Evolutionary conservation across 106 monocot genomes (phyloP).

Genomic region (Phalaenopsis equestris): DNA sequence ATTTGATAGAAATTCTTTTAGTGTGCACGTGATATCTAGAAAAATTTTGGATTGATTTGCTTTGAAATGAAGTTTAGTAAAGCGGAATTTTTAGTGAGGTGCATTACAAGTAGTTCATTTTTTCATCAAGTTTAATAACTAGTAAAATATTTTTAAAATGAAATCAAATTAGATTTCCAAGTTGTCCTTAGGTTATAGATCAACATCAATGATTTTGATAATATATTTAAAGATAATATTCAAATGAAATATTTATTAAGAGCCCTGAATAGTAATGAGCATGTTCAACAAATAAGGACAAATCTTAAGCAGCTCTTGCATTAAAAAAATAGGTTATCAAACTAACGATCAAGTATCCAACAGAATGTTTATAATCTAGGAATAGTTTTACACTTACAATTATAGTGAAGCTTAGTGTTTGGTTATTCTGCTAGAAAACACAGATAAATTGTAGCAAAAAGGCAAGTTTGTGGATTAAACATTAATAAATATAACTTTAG

Average conservation of each 20-base stretch:
- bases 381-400: background rate
- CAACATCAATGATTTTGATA: too few species aligned
- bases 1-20: too few species aligned
- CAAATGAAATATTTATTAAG: background rate
- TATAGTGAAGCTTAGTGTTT: background rate
- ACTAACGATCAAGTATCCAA: background rate
- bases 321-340: background rate
- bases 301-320: background rate
- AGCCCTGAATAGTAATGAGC: background rate
- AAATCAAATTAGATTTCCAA: too few species aligned
- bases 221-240: too few species aligned
- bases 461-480: background rate
- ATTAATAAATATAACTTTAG: background rate
- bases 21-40: too few species aligned
- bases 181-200: too few species aligned
- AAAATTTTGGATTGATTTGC: too few species aligned
- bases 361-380: background rate
- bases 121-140: too few species aligned
- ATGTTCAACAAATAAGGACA: background rate
- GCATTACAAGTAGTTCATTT: too few species aligned
- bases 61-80: too few species aligned
- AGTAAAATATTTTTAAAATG: too few species aligned
- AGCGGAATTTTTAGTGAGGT: too few species aligned
- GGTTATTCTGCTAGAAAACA: background rate
- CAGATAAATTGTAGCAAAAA: background rate